phyloP scores from a whole-genome alignment of 2,329 filamentous ascomycete genomes.

The Proliferodiscus dingleyae region DNA sequence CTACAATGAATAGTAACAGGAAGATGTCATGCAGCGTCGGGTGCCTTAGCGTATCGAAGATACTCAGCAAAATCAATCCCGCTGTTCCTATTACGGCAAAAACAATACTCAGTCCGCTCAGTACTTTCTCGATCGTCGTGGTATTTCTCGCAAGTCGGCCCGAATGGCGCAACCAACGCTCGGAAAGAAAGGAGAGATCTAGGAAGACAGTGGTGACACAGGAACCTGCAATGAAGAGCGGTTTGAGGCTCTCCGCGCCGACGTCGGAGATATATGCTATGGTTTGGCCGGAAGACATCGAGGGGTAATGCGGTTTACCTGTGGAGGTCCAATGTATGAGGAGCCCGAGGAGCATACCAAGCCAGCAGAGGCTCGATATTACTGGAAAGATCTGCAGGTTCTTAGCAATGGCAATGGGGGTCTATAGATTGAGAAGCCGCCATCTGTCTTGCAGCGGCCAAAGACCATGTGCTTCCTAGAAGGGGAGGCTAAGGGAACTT shows the following conservation, averaged over 20 bases:
- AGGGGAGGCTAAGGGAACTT: conserved; percentile 25
- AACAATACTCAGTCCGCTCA: conserved; percentile 57
- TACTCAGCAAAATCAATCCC: conserved; percentile 75
- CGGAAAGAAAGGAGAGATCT: conserved; percentile 72
- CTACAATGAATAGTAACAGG: conserved; percentile 75
- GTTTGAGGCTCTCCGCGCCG: conserved; percentile 59
- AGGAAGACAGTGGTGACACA: conserved; percentile 71
- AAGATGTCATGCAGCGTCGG: conserved; percentile 67
- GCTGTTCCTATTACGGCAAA: conserved; percentile 70
- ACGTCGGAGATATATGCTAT: conserved; percentile 73
- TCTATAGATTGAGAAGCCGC: no score
- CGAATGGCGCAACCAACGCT: conserved; percentile 79
- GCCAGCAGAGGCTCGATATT: conserved; percentile 53
- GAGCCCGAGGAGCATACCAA: conserved; percentile 25
- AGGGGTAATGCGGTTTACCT: conserved; percentile 51
- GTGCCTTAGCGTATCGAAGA: conserved; percentile 78
- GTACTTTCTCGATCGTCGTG: conserved; percentile 55
- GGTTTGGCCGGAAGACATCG: conserved; percentile 52
- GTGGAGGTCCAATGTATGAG: conserved; percentile 52
- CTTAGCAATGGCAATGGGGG: not conserved
- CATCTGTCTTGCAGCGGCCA: no score
- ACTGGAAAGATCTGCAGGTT: conserved; percentile 56
- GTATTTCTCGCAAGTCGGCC: conserved; percentile 74
- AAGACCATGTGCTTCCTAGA: no score
- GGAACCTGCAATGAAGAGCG: conserved; percentile 71